phyloP scores from a whole-genome alignment of 305 asterid genomes.

The Fraxinus greggii region DNA sequence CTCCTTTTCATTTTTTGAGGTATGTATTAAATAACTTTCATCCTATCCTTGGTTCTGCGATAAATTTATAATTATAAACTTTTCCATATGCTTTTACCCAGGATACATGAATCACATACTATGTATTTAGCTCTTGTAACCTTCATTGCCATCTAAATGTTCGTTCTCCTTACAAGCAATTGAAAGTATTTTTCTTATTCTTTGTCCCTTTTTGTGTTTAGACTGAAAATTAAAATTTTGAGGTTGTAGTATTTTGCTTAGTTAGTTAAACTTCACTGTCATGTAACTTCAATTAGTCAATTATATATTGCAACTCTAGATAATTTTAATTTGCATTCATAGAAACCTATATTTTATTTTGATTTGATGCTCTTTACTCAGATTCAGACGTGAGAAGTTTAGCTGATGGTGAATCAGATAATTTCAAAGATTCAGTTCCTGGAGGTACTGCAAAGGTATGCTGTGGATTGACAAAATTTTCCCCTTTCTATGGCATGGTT shows the following conservation, averaged over 20 bases:
- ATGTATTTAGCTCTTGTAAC: not conserved
- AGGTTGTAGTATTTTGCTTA: not conserved
- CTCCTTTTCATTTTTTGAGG: not conserved
- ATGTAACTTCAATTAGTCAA: not conserved
- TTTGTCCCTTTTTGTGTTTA: not conserved
- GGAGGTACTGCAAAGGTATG: constrained; percentile 38
- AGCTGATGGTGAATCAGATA: constrained; percentile 44
- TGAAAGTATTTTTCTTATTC: not conserved
- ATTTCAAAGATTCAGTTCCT: constrained; percentile 37
- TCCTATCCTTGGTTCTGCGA: not conserved
- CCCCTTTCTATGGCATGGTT: not conserved
- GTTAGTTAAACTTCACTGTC: not conserved
- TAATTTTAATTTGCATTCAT: not conserved
- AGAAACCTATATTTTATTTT: not conserved
- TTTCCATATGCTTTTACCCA: not conserved
- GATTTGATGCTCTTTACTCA: constrained; percentile 22
- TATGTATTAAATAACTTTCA: not conserved
- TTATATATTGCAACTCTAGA: not conserved
- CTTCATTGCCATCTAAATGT: not conserved
- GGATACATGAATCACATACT: not conserved
- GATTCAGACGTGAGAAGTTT: constrained; percentile 59
- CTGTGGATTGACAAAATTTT: not conserved
- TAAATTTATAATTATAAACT: not conserved
- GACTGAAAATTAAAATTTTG: not conserved
- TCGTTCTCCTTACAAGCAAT: not conserved